Evolutionary conservation across 106 monocot species (phyloP).

Genomic region (Phalaenopsis aphrodite): DNA sequence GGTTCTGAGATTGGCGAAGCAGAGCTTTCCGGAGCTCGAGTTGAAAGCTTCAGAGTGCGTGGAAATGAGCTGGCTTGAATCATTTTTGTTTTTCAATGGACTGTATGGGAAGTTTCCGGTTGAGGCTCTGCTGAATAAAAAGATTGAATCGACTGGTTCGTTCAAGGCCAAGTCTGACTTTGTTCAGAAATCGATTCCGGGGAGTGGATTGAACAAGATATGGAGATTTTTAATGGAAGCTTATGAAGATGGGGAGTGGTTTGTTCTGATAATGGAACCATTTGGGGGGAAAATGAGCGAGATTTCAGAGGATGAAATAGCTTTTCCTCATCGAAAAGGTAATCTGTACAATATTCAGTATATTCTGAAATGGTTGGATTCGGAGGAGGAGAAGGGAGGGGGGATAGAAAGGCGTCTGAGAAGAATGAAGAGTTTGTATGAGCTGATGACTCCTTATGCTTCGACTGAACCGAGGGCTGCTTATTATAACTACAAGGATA

Average conservation of each 20-base stretch:
- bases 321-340: no score
- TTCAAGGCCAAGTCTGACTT: constrained; percentile 31
- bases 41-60: constrained; percentile 18
- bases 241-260: neutral
- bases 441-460: no score
- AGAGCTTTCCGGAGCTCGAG: constrained; percentile 29
- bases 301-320: constrained; percentile 12
- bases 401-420: no score
- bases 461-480: no score
- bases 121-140: constrained; percentile 13
- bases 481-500: no score
- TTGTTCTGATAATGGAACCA: constrained; percentile 22
- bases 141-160: neutral
- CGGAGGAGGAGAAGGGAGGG: no score
- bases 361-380: no score
- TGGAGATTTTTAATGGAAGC: constrained; percentile 13
- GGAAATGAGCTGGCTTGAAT: constrained; percentile 36
- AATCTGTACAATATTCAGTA: no score
- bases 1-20: constrained; percentile 10
- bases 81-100: constrained; percentile 16
- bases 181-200: constrained; percentile 7
- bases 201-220: neutral
- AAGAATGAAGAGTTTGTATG: no score
- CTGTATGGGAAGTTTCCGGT: neutral
- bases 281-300: constrained; percentile 25